A percentile compares a stretch with the other conserved stretches of the same genome.
phyloP scores from a whole-genome alignment of 306 rosid species.

The Vigna hirtella region DNA sequence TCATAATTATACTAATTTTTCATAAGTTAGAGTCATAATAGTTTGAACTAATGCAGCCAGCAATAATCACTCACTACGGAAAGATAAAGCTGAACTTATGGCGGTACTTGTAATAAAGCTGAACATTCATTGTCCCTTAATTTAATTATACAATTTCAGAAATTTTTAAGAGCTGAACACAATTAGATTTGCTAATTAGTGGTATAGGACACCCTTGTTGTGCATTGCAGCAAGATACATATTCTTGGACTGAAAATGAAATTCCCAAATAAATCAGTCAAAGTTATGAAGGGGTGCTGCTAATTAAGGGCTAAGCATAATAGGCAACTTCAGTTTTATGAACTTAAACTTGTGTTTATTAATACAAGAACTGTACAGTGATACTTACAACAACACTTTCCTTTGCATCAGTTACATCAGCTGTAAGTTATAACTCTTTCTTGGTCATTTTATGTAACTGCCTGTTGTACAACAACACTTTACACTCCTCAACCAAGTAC shows the following conservation, averaged over 20 bases:
- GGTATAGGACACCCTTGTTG: conserved; percentile 6
- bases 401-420: neutral
- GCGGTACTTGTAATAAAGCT: neutral
- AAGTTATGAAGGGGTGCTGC: too few species aligned
- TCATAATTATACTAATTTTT: neutral
- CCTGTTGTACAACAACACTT: neutral
- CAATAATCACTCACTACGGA: neutral
- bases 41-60: conserved; percentile 22
- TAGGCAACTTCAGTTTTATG: neutral
- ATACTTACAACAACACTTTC: neutral
- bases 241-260: too few species aligned
- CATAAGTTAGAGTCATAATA: conserved; percentile 10
- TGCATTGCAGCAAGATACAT: conserved; percentile 4
- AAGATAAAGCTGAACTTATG: neutral
- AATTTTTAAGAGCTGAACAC: conserved; percentile 1
- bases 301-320: neutral
- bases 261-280: too few species aligned
- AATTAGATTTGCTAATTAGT: conserved; percentile 33
- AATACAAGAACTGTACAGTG: neutral
- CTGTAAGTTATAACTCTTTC: neutral
- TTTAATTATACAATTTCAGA: neutral
- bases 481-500: neutral
- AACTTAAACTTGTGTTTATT: neutral
- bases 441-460: neutral
- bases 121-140: neutral